Evolutionary conservation across 129 eudicot genomes (phyloP).

Genomic region (Saposhnikovia divaricata): DNA sequence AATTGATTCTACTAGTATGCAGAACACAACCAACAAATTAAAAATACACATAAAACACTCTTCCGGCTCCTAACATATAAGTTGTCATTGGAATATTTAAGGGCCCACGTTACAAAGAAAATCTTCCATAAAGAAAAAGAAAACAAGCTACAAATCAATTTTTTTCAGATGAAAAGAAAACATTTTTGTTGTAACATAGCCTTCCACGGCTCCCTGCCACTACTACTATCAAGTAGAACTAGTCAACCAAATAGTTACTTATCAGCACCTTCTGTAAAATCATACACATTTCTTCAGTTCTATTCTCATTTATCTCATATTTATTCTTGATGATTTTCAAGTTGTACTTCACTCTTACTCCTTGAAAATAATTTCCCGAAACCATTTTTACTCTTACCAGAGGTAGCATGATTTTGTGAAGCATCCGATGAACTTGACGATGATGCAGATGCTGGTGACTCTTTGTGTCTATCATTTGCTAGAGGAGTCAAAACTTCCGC

Average conservation of each 20-base stretch:
- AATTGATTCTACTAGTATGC: background rate
- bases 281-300: background rate
- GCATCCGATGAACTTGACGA: constrained; percentile 40
- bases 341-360: constrained; percentile 45
- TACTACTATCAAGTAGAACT: background rate
- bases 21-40: background rate
- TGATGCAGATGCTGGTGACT: constrained; percentile 44
- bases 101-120: background rate
- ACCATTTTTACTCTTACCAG: constrained; percentile 45
- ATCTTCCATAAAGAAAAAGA: background rate
- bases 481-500: constrained; percentile 5
- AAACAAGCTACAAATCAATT: background rate
- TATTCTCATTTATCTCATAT: background rate
- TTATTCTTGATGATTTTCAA: constrained; percentile 31
- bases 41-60: no score
- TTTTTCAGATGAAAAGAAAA: background rate
- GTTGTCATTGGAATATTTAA: background rate
- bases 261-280: background rate
- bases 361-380: constrained; percentile 60
- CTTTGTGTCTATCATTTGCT: constrained; percentile 26
- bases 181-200: background rate
- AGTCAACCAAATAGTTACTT: background rate
- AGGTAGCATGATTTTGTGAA: constrained; percentile 21
- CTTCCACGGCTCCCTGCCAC: background rate
- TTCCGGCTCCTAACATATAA: background rate